A percentile compares a stretch with the other conserved stretches of the same genome.
phyloP scores from a whole-genome alignment of 192 early-diverging fungal genomes.

The Gonapodya prolifera region DNA sequence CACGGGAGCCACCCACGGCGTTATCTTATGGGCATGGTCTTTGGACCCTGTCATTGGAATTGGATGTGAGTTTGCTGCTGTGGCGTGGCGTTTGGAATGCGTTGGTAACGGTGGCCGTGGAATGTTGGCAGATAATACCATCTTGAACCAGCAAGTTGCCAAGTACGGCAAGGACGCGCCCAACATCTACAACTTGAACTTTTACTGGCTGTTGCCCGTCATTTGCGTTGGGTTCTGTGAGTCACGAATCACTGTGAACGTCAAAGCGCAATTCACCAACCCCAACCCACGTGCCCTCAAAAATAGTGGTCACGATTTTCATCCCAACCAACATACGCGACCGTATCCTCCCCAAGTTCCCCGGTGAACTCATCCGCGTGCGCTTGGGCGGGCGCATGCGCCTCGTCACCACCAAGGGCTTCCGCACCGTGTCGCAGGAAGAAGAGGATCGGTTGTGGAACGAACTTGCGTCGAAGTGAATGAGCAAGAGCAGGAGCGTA shows the following conservation, averaged over 20 bases:
- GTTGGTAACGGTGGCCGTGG: too few relatives aligned
- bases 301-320: neutral
- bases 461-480: too few relatives aligned
- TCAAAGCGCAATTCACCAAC: too few relatives aligned
- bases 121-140: too few relatives aligned
- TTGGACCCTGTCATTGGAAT: constrained; percentile 60
- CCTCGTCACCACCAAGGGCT: neutral
- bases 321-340: neutral
- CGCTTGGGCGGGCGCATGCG: neutral
- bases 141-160: too few relatives aligned
- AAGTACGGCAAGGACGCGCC: neutral
- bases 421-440: neutral
- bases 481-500: too few relatives aligned
- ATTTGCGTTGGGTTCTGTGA: neutral
- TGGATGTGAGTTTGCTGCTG: too few relatives aligned
- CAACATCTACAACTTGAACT: neutral
- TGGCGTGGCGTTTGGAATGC: too few relatives aligned
- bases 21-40: constrained; percentile 68
- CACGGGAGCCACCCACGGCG: constrained; percentile 57
- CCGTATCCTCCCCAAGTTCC: neutral
- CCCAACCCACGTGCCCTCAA: too few relatives aligned
- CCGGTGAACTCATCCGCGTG: neutral
- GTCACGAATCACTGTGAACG: too few relatives aligned
- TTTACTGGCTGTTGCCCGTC: neutral
- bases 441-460: neutral